Evolutionary conservation across 1,284 basidiomycete genomes (phyloP), one percentile per base, ranked within the genome.

Genomic region (Flammula alnicola): DNA sequence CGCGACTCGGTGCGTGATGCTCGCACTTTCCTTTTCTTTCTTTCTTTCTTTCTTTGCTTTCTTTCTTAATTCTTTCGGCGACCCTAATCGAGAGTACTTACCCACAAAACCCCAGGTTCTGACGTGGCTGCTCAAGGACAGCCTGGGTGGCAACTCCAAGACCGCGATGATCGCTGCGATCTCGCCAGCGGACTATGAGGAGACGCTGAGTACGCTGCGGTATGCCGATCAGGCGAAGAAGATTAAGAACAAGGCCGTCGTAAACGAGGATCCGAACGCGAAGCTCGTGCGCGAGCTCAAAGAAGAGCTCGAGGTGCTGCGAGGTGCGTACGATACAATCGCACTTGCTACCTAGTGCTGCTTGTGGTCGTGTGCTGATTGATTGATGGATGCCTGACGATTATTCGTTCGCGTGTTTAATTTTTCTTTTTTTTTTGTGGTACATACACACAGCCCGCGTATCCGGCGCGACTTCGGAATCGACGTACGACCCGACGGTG

Each of bases 221-320:
- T 99, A 99, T 71, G 97, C 96, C 57, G 95, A 98, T 75, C 93
- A 92, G 66, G 95, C 96, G 20, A 99, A 99, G 86, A 97, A 96
- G 84, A 99, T 99, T 77, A 97, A 96, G 86, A 99, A 98, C 72
- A 97, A 98, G 77, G 96, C 96, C 12, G 85, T 98, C 44, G 92
- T 99, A 61, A 99, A 99, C 70, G 96, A 99, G 72, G 96, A 99
- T 78, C 95, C 97, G 14, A 99, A 98, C 64, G 96, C 96, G 65
- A 98, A 94, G 75, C 86, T 98, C 49, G 95, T 98, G 47, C 90
- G 96, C 44, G 96, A 98, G 71, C 88, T 98, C 66, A 98, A 98
- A 71, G 96, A 98, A 74, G 97, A 99, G 72, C 77, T 99, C 38
- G 93, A 97, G 69, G 78, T 89, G 77, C 83, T 93, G 43, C 77